phyloP scores from a whole-genome alignment of 257 asterid species.

The Thymus mandschuricus region DNA sequence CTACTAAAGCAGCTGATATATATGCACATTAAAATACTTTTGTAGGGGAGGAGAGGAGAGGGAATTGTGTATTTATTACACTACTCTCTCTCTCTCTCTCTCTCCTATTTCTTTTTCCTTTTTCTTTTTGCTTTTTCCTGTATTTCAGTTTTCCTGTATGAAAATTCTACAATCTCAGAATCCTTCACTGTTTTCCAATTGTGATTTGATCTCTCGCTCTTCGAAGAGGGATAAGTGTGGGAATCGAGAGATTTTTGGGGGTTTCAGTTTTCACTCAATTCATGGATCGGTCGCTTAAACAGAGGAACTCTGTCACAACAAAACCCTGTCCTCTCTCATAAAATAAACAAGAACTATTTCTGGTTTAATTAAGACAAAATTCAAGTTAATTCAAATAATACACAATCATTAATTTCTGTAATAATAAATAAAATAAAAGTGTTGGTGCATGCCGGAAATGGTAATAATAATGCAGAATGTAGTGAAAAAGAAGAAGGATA shows the following conservation, averaged over 20 bases:
- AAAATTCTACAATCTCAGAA: not conserved
- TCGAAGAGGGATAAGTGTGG: slow-evolving; percentile 10
- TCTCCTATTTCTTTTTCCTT: not conserved
- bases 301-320: slow-evolving; percentile 1
- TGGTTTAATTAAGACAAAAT: not conserved
- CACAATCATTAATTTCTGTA: too few species aligned
- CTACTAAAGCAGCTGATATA: slow-evolving; percentile 37
- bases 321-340: not conserved
- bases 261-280: slow-evolving; percentile 27
- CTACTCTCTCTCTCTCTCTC: not conserved
- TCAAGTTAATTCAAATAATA: too few species aligned
- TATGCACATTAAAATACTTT: slow-evolving; percentile 23
- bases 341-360: not conserved
- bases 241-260: slow-evolving; percentile 34
- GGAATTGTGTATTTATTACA: slow-evolving; percentile 30
- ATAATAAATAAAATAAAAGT: not conserved
- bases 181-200: slow-evolving; percentile 30
- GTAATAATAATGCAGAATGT: not conserved
- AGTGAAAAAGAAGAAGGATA: not conserved
- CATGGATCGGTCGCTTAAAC: slow-evolving; percentile 23
- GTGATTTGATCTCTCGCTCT: slow-evolving; percentile 41
- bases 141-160: slow-evolving; percentile 8
- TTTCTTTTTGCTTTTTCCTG: not conserved
- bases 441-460: not conserved
- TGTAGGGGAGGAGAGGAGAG: not conserved